Conservation (phyloP, 129 eudicot species). For the Sambucus nigra region DNA sequence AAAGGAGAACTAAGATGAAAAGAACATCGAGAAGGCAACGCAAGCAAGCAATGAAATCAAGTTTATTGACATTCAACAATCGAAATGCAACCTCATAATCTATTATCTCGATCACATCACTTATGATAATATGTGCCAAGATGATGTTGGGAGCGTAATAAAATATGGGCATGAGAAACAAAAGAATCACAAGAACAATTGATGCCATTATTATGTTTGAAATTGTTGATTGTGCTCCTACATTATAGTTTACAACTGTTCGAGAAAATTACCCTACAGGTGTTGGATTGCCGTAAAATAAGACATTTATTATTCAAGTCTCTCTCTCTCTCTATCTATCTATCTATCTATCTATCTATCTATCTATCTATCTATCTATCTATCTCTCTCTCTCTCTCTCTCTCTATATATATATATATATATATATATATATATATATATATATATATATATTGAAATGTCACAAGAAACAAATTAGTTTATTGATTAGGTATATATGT, state of each 20-base stretch:
- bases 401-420: too few species aligned
- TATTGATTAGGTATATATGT: too few species aligned
- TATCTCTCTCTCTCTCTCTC: too few species aligned
- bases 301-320: too few species aligned
- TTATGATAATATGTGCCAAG: conserved; percentile 84
- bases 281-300: too few species aligned
- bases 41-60: conserved; percentile 83
- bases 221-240: conserved; percentile 74
- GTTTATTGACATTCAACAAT: conserved; percentile 84
- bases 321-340: too few species aligned
- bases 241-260: conserved; percentile 90
- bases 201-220: conserved; percentile 88
- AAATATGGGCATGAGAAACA: conserved; percentile 89
- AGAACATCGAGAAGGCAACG: conserved; percentile 83
- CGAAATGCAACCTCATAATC: conserved; percentile 59
- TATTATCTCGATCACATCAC: conserved; percentile 84
- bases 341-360: too few species aligned
- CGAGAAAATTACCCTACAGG: conserved; percentile 85
- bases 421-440: too few species aligned
- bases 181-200: conserved; percentile 60
- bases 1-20: conserved; percentile 82
- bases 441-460: too few species aligned
- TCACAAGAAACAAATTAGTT: too few species aligned
- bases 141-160: conserved; percentile 82
- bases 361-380: too few species aligned